phyloP scores from a whole-genome alignment of 495 filamentous ascomycete genomes.

The Penicillium riverlandense region DNA sequence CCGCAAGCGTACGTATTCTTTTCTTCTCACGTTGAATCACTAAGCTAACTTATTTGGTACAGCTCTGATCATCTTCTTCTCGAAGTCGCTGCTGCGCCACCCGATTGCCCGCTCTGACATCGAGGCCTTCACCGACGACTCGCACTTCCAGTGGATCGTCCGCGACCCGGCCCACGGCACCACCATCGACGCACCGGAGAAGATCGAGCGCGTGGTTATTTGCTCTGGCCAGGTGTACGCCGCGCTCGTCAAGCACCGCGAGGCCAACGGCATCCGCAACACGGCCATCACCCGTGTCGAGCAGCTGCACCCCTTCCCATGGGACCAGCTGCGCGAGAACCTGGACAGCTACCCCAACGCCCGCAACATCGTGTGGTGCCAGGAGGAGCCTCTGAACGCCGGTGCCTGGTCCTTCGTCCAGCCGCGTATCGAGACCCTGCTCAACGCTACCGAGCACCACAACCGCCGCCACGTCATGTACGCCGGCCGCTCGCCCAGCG shows the following conservation, averaged over 20 bases:
- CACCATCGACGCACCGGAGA: conserved; percentile 66
- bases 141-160: conserved; percentile 95
- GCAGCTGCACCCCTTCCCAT: conserved; percentile 98
- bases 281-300: conserved; percentile 92
- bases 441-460: conserved; percentile 87
- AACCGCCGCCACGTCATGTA: conserved; percentile 94
- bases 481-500: conserved; percentile 83
- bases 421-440: conserved; percentile 89
- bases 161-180: conserved; percentile 74
- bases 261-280: conserved; percentile 73
- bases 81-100: conserved; percentile 87
- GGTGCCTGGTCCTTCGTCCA: conserved; percentile 93
- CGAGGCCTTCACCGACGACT: conserved; percentile 82
- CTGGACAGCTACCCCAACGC: conserved; percentile 93
- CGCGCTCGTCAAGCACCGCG: conserved; percentile 83
- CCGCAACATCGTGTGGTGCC: conserved; percentile 90
- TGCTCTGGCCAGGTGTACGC: conserved; percentile 94
- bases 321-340: conserved; percentile 92
- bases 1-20: conserved; percentile 76
- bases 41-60: conserved; percentile 27
- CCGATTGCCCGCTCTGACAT: conserved; percentile 81
- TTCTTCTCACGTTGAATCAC: not conserved
- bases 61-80: conserved; percentile 97
- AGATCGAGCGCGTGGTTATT: conserved; percentile 90
- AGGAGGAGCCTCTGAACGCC: conserved; percentile 97